Conservation (phyloP, 805 yeast genomes). For the Pichia cabralensis region DNA sequence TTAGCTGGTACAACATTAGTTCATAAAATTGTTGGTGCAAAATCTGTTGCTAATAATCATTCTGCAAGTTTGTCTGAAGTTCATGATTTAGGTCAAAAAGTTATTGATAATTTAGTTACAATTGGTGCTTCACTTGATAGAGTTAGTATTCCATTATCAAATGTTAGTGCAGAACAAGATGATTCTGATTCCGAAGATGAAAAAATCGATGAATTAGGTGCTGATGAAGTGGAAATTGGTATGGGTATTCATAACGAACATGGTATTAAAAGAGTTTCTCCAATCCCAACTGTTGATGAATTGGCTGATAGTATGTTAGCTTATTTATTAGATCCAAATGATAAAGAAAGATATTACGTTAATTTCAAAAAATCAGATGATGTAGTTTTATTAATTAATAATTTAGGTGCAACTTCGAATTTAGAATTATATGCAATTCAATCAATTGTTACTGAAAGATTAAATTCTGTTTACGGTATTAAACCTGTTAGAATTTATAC, state of each 20-base stretch:
- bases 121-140: conserved; percentile 86
- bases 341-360: conserved; percentile 74
- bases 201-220: conserved; percentile 33
- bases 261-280: conserved; percentile 54
- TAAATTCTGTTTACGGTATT: conserved; percentile 43
- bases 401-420: conserved; percentile 82
- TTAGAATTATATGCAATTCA: conserved; percentile 70
- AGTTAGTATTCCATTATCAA: conserved; percentile 74
- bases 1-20: conserved; percentile 84
- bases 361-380: conserved; percentile 49
- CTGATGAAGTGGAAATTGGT: conserved; percentile 75
- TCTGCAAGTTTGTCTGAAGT: conserved; percentile 41
- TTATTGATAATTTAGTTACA: conserved; percentile 64
- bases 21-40: conserved; percentile 78
- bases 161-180: conserved; percentile 1
- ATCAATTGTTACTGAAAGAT: conserved; percentile 41
- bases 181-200: conserved; percentile 26
- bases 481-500: conserved; percentile 59
- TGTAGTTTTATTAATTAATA: conserved; percentile 66
- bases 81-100: conserved; percentile 45
- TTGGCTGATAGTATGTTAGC: conserved; percentile 51
- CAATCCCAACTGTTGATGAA: conserved; percentile 62
- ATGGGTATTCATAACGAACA: conserved; percentile 97
- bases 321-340: conserved; percentile 50
- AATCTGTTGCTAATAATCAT: conserved; percentile 22